Evolutionary conservation across 352 stramenopile genomes (phyloP), one percentile per base, ranked within the genome.

Genomic region (Aphanomyces euteiches): DNA sequence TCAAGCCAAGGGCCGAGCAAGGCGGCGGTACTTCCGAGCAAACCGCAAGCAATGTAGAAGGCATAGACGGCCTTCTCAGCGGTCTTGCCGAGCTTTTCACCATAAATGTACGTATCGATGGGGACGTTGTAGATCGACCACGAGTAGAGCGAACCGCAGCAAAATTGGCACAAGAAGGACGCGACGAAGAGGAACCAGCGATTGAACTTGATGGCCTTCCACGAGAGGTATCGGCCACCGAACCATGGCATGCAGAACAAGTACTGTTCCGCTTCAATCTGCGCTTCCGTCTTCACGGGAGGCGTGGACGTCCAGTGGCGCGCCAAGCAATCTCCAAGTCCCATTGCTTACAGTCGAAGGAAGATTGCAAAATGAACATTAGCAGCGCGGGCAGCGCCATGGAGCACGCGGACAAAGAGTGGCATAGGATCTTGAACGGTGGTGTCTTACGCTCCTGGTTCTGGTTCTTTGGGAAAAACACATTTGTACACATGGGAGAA

Each of bases 101-200:
- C 68, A 69, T 87, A 89, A 28, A 88, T 70, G 38, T 78, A 75
- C 53, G 60, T 67, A 60, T 89, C 82, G 21, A 90, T 82, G 13
- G 82, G 81, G 69, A 81, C 77, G 73, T 90, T 90, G 70, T 89
- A 77, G 56, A 88, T 79, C 17, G 80, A 88, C 81, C 81, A 90
- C 41, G 81, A 77, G 76, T 90, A 90, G 65, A 90, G 79, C 60
- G 78, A 86, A 50, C 83, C 83, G 45, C 86, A 85, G 74, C 78
- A 88, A 68, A 88, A 89, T 58, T 89, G 81, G 59, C 84, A 75
- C n/a, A 83, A 41, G 69, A 89, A 89, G 37, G 76, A 75, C 37
- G 82, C 82, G 40, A 77, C 73, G 63, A 90, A 88, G 36, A 90
- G 78, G 73, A 85, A 85, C 82, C 82, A 90, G 43, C 82, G 80